A percentile compares a stretch with the other conserved stretches of the same genome.
phyloP scores from a whole-genome alignment of 176 grass and related monocot species.

The Saccharum officinarum region DNA sequence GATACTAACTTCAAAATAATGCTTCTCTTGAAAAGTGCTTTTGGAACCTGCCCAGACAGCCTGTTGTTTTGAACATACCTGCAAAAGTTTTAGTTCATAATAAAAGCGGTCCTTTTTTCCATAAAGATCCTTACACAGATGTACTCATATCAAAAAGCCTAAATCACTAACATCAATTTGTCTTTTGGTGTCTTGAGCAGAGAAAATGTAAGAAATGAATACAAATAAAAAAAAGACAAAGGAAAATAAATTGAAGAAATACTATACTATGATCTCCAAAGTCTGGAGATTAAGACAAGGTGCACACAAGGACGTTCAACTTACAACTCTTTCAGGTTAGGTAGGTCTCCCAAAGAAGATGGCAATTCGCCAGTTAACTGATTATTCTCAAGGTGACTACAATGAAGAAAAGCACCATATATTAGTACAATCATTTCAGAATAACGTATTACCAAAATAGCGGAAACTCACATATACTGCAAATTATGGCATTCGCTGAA shows the following conservation, averaged over 20 bases:
- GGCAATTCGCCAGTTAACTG: constrained; percentile 73
- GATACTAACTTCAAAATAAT: constrained; percentile 80
- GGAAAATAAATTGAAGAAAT: constrained; percentile 10
- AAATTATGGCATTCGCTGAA: constrained; percentile 73
- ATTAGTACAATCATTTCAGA: constrained; percentile 23
- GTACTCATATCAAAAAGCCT: neutral
- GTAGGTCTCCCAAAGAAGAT: constrained; percentile 65
- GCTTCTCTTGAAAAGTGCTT: constrained; percentile 65
- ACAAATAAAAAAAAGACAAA: neutral
- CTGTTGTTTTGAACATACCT: constrained; percentile 96
- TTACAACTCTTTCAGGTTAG: constrained; percentile 93
- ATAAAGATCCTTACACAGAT: constrained; percentile 14
- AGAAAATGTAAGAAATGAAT: neutral
- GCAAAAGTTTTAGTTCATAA: constrained; percentile 38
- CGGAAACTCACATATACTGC: constrained; percentile 70
- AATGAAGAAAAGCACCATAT: constrained; percentile 1
- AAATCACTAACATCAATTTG: neutral
- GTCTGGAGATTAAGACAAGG: constrained; percentile 6
- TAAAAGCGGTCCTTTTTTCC: neutral
- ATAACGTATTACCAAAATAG: constrained; percentile 6
- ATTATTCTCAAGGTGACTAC: constrained; percentile 95
- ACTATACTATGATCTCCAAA: neutral
- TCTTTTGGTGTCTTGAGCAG: neutral
- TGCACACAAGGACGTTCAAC: constrained; percentile 35
- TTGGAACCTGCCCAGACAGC: constrained; percentile 66